These are phyloP conservation scores for Crucibulum cyathiforme DNA, from an alignment of 1,284 basidiomycete genomes.

Conservation along the genomic window DNA sequence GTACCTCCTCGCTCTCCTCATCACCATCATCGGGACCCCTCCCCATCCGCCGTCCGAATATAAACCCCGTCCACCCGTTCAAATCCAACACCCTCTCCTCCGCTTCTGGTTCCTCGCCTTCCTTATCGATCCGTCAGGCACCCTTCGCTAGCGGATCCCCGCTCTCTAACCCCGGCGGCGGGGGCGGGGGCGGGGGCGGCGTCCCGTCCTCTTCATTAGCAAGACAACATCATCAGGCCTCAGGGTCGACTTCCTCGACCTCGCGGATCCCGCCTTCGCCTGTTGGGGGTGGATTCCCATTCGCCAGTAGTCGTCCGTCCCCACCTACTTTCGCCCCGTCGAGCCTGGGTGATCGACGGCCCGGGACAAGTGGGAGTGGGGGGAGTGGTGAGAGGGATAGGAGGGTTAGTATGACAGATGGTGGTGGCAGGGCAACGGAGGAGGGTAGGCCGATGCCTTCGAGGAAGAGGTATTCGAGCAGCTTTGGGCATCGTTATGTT, in stretches of 20 bases:
- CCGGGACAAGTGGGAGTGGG: slow-evolving; percentile 23
- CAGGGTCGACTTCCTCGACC: slow-evolving; percentile 14
- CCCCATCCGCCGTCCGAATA: slow-evolving; percentile 58
- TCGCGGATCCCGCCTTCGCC: slow-evolving; percentile 50
- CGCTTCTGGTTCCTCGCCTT: slow-evolving; percentile 41
- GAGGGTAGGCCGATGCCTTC: slow-evolving; percentile 16
- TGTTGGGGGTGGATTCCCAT: slow-evolving; percentile 33
- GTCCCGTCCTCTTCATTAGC: slow-evolving; percentile 10
- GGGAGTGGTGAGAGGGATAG: slow-evolving; percentile 21
- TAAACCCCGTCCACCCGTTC: slow-evolving; percentile 67
- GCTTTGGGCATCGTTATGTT: slow-evolving; percentile 72
- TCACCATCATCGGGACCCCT: slow-evolving; percentile 47
- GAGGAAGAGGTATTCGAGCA: slow-evolving; percentile 71
- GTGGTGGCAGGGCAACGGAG: slow-evolving; percentile 1
- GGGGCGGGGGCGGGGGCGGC: too few relatives aligned
- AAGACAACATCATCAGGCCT: slow-evolving; percentile 11
- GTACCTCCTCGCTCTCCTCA: slow-evolving; percentile 36
- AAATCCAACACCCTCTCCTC: slow-evolving; percentile 72
- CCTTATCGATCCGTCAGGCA: slow-evolving; percentile 32
- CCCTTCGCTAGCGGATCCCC: slow-evolving; percentile 3
- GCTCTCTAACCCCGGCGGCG: slow-evolving; percentile 5
- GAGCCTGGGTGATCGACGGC: slow-evolving; percentile 47
- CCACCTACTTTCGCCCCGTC: slow-evolving; percentile 49
- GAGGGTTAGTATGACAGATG: slow-evolving; percentile 16
- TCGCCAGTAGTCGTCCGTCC: slow-evolving; percentile 44